Conservation (phyloP, 331 rosid species). For the Rosa hybrid region DNA sequence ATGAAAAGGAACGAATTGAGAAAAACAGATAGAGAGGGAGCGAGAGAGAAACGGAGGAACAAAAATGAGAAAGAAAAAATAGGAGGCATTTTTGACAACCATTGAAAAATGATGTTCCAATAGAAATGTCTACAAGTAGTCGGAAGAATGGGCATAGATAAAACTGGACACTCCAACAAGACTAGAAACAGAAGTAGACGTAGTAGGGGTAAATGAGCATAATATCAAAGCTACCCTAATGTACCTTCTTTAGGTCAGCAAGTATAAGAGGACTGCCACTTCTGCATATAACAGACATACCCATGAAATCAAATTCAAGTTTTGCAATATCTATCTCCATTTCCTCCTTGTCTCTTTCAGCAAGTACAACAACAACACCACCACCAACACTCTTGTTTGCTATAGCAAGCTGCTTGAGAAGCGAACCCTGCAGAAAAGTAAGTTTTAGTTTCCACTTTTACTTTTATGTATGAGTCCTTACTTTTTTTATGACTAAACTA, state of each 20-base stretch:
- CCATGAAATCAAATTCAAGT: constrained; percentile 97
- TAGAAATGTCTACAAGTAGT: not conserved
- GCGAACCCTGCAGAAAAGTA: constrained; percentile 76
- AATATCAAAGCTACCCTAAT: constrained; percentile 16
- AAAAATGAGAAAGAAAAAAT: not conserved
- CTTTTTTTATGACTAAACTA: not conserved
- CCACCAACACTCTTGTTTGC: constrained; percentile 97
- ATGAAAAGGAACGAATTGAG: not conserved
- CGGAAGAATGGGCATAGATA: not conserved
- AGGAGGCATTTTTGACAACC: not conserved
- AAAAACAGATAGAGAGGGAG: too few species aligned
- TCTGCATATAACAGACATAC: constrained; percentile 93
- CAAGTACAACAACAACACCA: constrained; percentile 93
- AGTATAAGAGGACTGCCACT: constrained; percentile 98
- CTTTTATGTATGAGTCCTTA: not conserved
- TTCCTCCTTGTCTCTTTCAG: constrained; percentile 98
- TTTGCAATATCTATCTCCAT: constrained; percentile 96
- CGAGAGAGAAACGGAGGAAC: too few species aligned
- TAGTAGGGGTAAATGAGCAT: not conserved
- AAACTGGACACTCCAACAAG: not conserved
- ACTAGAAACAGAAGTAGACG: not conserved
- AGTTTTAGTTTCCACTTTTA: constrained; percentile 19
- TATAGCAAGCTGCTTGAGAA: constrained; percentile 91
- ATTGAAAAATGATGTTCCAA: not conserved
- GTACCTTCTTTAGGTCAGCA: constrained; percentile 94